Conservation (phyloP, 2,329 filamentous ascomycete genomes). For the Ophiocordyceps sinensis region DNA sequence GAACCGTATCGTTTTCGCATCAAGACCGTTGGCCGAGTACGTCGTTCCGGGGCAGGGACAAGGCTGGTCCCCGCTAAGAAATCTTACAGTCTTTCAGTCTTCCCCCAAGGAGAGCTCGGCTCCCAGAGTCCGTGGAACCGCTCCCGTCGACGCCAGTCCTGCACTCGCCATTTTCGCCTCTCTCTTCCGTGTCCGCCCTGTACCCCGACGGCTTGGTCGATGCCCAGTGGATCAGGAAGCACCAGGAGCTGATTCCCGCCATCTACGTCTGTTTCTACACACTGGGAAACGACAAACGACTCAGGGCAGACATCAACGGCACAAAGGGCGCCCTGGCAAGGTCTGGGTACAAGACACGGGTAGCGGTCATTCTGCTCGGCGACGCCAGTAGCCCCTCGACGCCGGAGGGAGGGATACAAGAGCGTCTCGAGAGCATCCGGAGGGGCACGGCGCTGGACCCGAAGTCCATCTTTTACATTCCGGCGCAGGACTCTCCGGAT, state of each 20-base stretch:
- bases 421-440: slow-evolving; percentile 67
- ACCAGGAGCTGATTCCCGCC: slow-evolving; percentile 71
- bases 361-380: slow-evolving; percentile 49
- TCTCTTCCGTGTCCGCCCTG: slow-evolving; percentile 67
- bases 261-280: slow-evolving; percentile 70
- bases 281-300: slow-evolving; percentile 67
- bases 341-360: slow-evolving; percentile 63
- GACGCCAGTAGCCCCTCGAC: slow-evolving; percentile 12
- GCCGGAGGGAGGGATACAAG: slow-evolving; percentile 49
- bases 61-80: slow-evolving; percentile 10
- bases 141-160: slow-evolving; percentile 40
- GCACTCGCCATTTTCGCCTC: slow-evolving; percentile 82
- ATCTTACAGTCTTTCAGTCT: slow-evolving; percentile 34
- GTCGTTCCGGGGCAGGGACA: slow-evolving; percentile 13
- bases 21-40: slow-evolving; percentile 66
- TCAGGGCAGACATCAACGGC: slow-evolving; percentile 75
- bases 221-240: slow-evolving; percentile 72
- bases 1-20: slow-evolving; percentile 51
- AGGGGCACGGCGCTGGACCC: slow-evolving; percentile 66
- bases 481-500: slow-evolving; percentile 53
- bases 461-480: slow-evolving; percentile 75
- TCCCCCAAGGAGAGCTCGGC: slow-evolving; percentile 40
- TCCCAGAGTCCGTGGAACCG: slow-evolving; percentile 35
- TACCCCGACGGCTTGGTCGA: slow-evolving; percentile 86
- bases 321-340: slow-evolving; percentile 52